Conservation (phyloP, 306 rosid genomes). For the Datisca glomerata region DNA sequence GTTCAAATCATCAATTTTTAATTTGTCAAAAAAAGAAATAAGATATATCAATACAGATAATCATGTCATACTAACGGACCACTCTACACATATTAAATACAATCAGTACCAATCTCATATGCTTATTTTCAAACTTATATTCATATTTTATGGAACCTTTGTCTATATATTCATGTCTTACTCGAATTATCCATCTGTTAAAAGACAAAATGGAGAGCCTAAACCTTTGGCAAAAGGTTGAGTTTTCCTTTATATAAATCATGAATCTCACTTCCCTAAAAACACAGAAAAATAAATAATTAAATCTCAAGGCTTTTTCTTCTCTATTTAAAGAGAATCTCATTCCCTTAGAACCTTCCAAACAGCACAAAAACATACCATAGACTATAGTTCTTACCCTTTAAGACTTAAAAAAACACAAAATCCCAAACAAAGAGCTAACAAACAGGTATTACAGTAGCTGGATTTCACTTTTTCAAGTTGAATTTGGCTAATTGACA, state of each 20-base stretch:
- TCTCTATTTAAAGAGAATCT: constrained; percentile 29
- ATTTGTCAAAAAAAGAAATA: not conserved
- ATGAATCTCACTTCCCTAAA: constrained; percentile 14
- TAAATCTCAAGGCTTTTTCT: not conserved
- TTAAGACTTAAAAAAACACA: constrained; percentile 14
- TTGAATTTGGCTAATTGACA: constrained; percentile 31
- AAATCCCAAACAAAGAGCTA: constrained; percentile 50
- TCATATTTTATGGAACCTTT: too few relatives aligned
- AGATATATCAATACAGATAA: not conserved
- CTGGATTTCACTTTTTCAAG: constrained; percentile 37
- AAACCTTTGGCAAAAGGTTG: constrained; percentile 18
- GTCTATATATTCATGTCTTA: constrained; percentile 50
- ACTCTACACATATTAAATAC: not conserved
- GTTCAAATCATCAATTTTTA: not conserved
- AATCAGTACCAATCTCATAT: not conserved
- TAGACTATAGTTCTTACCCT: constrained; percentile 31
- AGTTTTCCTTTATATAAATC: not conserved
- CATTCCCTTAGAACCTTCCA: constrained; percentile 56
- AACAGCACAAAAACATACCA: constrained; percentile 38
- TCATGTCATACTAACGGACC: not conserved
- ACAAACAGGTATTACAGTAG: constrained; percentile 34
- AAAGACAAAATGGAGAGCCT: constrained; percentile 38
- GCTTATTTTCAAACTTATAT: too few relatives aligned
- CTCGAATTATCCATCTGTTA: constrained; percentile 38
- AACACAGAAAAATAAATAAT: not conserved